Percentiles rank a stretch among this genome's conserved stretches.
Evolutionary conservation across 495 filamentous ascomycete genomes (phyloP).

Genomic region (Chlorociboria aeruginascens): DNA sequence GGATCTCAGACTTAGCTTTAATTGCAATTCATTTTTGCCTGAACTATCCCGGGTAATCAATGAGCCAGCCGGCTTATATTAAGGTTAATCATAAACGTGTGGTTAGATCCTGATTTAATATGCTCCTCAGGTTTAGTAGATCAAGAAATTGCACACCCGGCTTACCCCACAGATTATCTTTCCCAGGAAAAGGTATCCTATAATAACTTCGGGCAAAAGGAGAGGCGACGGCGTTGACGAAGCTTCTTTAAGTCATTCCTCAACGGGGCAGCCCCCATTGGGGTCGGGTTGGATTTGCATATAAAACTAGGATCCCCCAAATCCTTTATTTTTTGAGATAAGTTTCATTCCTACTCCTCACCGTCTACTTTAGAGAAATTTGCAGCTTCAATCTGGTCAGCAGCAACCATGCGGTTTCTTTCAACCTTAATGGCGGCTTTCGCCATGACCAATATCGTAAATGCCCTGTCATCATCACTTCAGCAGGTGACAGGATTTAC

Average conservation of each 20-base stretch:
- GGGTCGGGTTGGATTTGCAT: too few species aligned
- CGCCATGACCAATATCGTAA: neutral
- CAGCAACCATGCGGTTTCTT: neutral
- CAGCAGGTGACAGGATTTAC: slow-evolving; percentile 30
- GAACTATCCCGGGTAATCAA: neutral
- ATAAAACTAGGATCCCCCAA: neutral
- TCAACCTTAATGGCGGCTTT: neutral
- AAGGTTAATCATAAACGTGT: neutral
- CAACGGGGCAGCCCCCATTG: too few species aligned
- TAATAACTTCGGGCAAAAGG: neutral
- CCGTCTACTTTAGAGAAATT: neutral
- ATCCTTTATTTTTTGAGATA: neutral
- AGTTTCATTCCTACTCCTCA: neutral
- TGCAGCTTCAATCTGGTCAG: neutral
- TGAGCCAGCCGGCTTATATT: neutral
- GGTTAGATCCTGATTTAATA: neutral
- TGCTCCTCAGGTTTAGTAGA: neutral
- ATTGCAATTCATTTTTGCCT: neutral
- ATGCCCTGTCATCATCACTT: slow-evolving; percentile 4
- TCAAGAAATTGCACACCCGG: neutral
- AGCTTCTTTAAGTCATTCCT: neutral
- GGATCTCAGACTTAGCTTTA: neutral
- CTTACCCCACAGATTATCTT: neutral
- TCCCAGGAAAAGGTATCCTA: neutral
- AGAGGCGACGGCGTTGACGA: neutral